Base-by-base conservation (phyloP, 1,284 basidiomycete genomes). In the Cryptococcus wingfieldii region DNA sequence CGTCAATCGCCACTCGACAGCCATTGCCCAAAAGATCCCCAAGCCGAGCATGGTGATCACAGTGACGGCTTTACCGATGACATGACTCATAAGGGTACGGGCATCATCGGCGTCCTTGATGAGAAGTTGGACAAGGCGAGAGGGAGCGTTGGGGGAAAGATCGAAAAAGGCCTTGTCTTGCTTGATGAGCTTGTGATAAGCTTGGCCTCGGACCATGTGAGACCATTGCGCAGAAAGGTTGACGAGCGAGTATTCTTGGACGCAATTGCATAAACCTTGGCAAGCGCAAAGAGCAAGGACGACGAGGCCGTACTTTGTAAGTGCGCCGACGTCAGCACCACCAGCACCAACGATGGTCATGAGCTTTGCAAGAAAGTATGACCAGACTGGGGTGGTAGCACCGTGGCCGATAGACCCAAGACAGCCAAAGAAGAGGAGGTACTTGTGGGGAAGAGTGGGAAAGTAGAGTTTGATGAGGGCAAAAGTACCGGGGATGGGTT, bases 101-200 rank as follows among this genome's bases (percentile, higher is more conserved):
- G 93, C 89, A 66, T 98, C 95, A 62, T 97, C 91, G 2, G 85
- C 87, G 69, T 98, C 93, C 78, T 94, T 94, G 76, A 94, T 82
- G 55, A 98, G 78, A 13, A 83, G 79, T 69, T 92, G 89, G 6
- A 89, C 84, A n/a, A 98, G 72, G 8, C 82, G 78, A 5, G 83
- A 77, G 0, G 87, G 80, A 8, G 80, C 77, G 74, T 94, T 87
- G 49, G 81, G 80, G 3, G 81, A 76, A 51, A 79, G 77, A 77
- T 98, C 92, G 74, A 94, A 97, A 84, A 87, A 98, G n/a, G 81
- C 74, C 75, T 90, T 91, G 75, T 96, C 92, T 75, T 97, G 94
- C 1, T 77, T 71, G 31, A 98, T 78, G 14, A 98, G 79, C 37
- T 79, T 82, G 16, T 69, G 64, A 66, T 88, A 87, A 6, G 83